Conservation (phyloP, 2,329 filamentous ascomycete genomes). For the Hypoxylon sp. region DNA sequence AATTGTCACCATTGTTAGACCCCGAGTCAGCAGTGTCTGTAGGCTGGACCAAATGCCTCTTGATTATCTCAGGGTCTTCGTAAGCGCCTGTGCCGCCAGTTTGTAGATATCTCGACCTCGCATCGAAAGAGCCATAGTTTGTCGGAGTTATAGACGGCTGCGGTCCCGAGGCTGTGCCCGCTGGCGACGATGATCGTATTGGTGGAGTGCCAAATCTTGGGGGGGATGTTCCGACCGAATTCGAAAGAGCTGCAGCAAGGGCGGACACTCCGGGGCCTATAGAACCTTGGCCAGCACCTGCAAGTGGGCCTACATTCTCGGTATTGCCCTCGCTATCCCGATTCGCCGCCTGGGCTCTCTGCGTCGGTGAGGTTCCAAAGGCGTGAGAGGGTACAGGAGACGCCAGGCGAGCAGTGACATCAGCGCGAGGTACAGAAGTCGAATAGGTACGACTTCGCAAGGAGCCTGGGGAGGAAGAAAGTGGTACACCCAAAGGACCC, state of each 20-base stretch:
- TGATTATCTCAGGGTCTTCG: conserved; percentile 93
- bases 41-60: conserved; percentile 86
- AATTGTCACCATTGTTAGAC: conserved; percentile 57
- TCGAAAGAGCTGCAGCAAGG: conserved; percentile 87
- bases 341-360: conserved; percentile 65
- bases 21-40: conserved; percentile 62
- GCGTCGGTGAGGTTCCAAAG: conserved; percentile 61
- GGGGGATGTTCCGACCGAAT: conserved; percentile 78
- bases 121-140: conserved; percentile 89
- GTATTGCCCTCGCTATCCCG: conserved; percentile 58
- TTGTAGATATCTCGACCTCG: conserved; percentile 67
- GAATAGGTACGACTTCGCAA: conserved; percentile 63
- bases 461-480: conserved; percentile 66
- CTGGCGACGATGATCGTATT: conserved; percentile 71
- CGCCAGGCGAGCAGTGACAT: conserved; percentile 73
- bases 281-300: conserved; percentile 73
- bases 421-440: conserved; percentile 69
- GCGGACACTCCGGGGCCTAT: conserved; percentile 88
- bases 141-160: conserved; percentile 71
- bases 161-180: conserved; percentile 61
- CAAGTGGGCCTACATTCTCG: conserved; percentile 72
- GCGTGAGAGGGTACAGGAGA: conserved; percentile 68
- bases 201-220: conserved; percentile 78
- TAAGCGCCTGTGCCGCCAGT: conserved; percentile 71
- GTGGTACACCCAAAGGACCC: conserved; percentile 57